Base-by-base conservation (phyloP, 176 grass and related monocot species). In the Paspalum vaginatum region DNA sequence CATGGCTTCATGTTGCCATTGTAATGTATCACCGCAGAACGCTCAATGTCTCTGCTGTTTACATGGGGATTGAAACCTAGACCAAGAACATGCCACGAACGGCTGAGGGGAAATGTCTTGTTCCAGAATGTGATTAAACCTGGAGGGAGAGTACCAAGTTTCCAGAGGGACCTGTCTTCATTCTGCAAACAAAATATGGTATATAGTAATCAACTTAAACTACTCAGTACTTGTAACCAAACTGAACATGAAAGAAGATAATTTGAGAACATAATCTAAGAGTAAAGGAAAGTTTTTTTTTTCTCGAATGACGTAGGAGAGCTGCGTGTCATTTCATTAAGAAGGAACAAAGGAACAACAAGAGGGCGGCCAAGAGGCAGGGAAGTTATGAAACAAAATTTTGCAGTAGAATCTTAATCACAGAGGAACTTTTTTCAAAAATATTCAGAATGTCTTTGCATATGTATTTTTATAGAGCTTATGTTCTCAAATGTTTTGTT, bases 1-100 rank as follows among this genome's bases (percentile, higher is more conserved):
- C 93, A 97, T 17, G 93, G 93, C 76, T 97, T 97, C 93, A 91
- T 79, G 50, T 97, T 97, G 49, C 94, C 94, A 53, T 93, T 93
- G 70, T 97, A 97, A 81, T 97, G 94, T 47, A 97, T 84, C 24
- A 93, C 94, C 0, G 89, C 91, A 0, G 91, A 89, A 59, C 47
- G 67, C 44, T 89, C 88, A 18, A 97, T 75, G 9, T 93, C 91
- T 56, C 79, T 83, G 62, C 71, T 79, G 65, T 81, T 89, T 26
- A 97, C 62, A 80, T 93, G 88, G 13, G 94, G 94, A 48, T 93
- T 91, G 60, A 93, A 97, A 38, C 94, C 94, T 22, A 97, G 86
- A 46, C 94, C 94, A 24, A 97, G 84, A 76, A 91, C 75, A 63
- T 97, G 94, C 86, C 86, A 97, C 40, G 75, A 85, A 25, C 54